Base-by-base conservation (phyloP, 2,329 filamentous ascomycete species). In the Monosporascus sp. region DNA sequence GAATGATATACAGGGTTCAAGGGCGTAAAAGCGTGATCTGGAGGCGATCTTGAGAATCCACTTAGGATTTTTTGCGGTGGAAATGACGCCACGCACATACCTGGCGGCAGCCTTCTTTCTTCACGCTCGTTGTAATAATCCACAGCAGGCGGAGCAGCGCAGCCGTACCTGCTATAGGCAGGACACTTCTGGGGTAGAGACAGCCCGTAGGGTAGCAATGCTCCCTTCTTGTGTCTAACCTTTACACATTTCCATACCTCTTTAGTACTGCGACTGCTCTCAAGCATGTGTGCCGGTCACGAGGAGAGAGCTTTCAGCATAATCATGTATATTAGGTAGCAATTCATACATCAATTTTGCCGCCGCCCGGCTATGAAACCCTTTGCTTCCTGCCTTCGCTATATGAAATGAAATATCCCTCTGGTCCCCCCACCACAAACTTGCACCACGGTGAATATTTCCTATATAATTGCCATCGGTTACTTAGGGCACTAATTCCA, bases 121-220 rank as follows among this genome's bases (percentile, higher is more conserved):
- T 65, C 78, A 79, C 76, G 67, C 70, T 77, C 75, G 73, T 80
- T 78, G 73, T 77, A 77, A 76, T 77, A 53, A 35, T 65, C 65
- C 64, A 61, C 58, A 65, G 67, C 64, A 62, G 67, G 63, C 65
- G 65, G 65, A 60, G 68, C 73, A 68, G 70, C 62, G 65, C 66
- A 64, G 65, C 63, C 64, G 62, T 60, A 54, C 58, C 63, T 58
- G 68, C 64, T 63, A 59, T 63, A 58, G 44, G 54, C 54, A 63
- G 61, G 65, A 59, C 53, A 58, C 46, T 52, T 53, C 56, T 56
- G 57, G 55, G 49, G 18, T 35, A 35, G 31, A 35, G 9, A 14
- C 31, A 35, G 27, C 27, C 9, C 27, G 3, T 31, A 11, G 27
- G 27, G 27, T 31, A 31, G 31, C 31, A 35, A 35, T 35, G 31